Evolutionary conservation across 768 basidiomycete species (phyloP), one percentile per base, ranked within the genome.

Genomic region (Boletus bicolor): DNA sequence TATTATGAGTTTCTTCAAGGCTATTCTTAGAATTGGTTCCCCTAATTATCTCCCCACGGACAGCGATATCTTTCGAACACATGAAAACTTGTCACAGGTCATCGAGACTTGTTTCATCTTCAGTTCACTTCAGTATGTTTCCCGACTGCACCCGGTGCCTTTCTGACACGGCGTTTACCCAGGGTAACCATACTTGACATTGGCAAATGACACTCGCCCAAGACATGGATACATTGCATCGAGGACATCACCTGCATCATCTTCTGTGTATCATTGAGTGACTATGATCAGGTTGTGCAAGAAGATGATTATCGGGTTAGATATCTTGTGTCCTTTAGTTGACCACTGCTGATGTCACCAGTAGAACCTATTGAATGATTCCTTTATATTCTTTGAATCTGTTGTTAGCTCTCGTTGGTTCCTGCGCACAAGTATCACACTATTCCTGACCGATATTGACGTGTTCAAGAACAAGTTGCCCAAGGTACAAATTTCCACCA

Each of bases 21-120:
- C 49, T 35, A 56, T 49, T 17, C 35, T 44, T 10, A 38, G 36
- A 39, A 49, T 56, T 17, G 54, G 54, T 5, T 56, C 56, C 28
- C 30, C 43, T 7, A 32, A 26, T n/a, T 44, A 49, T 34, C 19
- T 56, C 5, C 54, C 42, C 8, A 28, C 37, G 4, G 24, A 49
- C 4, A 14, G 0, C 15, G 56, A 49, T 21, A 44, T 56, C 26
- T 39, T 56, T 24, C 46, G 15, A 44, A 24, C 42, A 24, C 56
- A 5, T 30, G 17, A 30, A 34, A 4, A 19, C 17, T 3, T 26
- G 15, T 19, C 54, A 19, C 42, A 17, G 10, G 12, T 30, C 6
- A n/a, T 30, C 2, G 42, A 49, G 37, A 56, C 54, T 38, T 12
- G 6, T 47, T 26, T 56, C 14, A 39, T 24, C 37, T 56, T 15